Conservation (phyloP, 768 basidiomycete species). For the Mycena leptocephala region DNA sequence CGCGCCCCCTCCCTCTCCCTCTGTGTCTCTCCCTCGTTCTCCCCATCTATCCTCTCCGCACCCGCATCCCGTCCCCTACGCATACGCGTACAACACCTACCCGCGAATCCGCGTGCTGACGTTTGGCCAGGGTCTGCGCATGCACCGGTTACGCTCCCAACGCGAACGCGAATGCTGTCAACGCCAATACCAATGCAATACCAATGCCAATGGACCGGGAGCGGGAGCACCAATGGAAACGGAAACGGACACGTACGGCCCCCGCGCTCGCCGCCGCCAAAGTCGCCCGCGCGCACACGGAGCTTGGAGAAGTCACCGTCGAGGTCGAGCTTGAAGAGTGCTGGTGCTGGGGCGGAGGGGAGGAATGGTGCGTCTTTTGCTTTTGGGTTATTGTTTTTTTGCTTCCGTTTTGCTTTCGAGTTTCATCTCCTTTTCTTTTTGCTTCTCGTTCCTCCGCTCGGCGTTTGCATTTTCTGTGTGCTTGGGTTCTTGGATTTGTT, state of each 20-base stretch:
- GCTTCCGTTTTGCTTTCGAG: background rate
- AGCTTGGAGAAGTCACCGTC: background rate
- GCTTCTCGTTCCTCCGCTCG: background rate
- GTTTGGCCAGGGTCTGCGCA: background rate
- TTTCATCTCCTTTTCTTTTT: background rate
- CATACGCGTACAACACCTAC: background rate
- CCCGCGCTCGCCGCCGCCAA: background rate
- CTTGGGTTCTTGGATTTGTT: no score
- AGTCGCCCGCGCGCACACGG: background rate
- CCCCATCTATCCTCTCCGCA: no score
- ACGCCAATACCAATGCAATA: background rate
- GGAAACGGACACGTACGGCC: background rate
- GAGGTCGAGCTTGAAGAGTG: background rate
- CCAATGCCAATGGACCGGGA: no score
- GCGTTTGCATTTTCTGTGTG: background rate
- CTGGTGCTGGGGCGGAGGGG: background rate
- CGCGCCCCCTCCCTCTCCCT: background rate
- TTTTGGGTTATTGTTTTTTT: background rate
- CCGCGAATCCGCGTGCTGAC: conserved; percentile 9
- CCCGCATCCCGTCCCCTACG: background rate
- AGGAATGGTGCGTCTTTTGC: background rate
- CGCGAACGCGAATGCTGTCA: background rate
- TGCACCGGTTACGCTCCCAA: background rate
- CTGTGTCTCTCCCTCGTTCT: background rate
- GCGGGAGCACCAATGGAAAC: background rate